Base-by-base conservation (phyloP, 495 filamentous ascomycete genomes). In the Neurospora sp. region DNA sequence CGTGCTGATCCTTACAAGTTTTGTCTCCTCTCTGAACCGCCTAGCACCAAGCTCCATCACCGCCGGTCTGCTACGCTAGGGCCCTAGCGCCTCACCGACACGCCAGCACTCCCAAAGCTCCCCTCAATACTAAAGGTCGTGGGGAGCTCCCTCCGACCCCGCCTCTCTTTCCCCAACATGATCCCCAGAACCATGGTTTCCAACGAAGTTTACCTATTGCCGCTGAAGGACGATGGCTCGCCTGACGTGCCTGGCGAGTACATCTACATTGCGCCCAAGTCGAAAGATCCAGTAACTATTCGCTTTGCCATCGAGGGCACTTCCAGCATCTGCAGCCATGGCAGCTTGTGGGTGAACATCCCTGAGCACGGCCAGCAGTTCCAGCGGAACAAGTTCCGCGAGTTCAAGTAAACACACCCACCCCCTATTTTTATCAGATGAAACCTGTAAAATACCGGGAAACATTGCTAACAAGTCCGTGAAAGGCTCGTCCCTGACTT, bases 231-330 rank as follows among this genome's bases (percentile, higher is more conserved):
- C 80, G 87, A 92, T 82, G 96, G 96, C 76, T 91, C 94, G 74
- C 96, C 96, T 44, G 92, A 96, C 83, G 89, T 99, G 44, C 85
- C 92, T 3, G 94, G 93, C 73, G 91, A 90, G 65, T 98, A 97
- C 83, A 93, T 98, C 74, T 97, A 97, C 81, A 85, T 99, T 3
- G 91, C 93, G 1, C 90, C 96, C 37, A 92, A 90, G 65, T 85
- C 87, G 2, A 82, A 87, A 69, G 89, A 89, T 14, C 87, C 91
- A 20, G 91, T 98, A 77, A 86, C 87, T 68, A 86, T 99, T 59
- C 90, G 96, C 37, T 98, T 99, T 81, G 89, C 92, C 53, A 96
- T 99, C 77, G 94, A 98, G 81, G 96, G 96, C 69, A 94, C 93
- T 61, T 97, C 94, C 81, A 96, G 96, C 45, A 96, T 98, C 83